Base-by-base conservation (phyloP, 2,329 filamentous ascomycete species). In the Penicillium sp. region DNA sequence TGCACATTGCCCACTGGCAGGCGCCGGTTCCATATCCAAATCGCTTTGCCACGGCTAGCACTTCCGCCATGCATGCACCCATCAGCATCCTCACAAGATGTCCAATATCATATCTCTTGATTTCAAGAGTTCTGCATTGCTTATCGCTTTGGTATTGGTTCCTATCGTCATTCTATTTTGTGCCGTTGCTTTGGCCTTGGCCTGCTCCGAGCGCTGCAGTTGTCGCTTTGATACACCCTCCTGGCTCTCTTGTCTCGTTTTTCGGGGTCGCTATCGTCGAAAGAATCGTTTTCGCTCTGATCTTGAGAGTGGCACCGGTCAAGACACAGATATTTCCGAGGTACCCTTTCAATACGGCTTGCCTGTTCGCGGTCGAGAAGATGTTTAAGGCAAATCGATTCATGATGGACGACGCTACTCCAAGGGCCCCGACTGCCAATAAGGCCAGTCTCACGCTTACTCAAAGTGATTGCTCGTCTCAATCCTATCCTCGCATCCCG, bases 401-500 rank as follows among this genome's bases (percentile, higher is more conserved):
- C 48, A 34, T 23, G 37, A 69, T 72, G 58, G 64, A 69, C 47
- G 52, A 65, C 36, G 63, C 40, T 11, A 36, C 61, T 52, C 77
- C 81, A 16, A 73, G 73, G 28, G 83, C 83, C 10, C 66, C 84
- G 29, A 77, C 79, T 36, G 81, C 85, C 63, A 66, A 78, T 63
- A 85, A 83, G 64, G n/a, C 23, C 33, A 39, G 39, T 14, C 14
- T 48, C 42, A 46, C 45, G 23, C 56, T 21, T 48, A 51, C 48
- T 19, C 54, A 40, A 36, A 58, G 46, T 60, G 23, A 36, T 33
- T 50, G 37, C 26, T 54, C 55, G 7, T 58, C 37, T 51, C 40
- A 43, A 36, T 57, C 50, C 10, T 64, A 62, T 37, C 60, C 64
- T 42, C 50, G 46, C 8, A 69, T 71, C 24, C 67, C 68, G 28